Evolutionary conservation across 2,329 filamentous ascomycete species (phyloP).

Genomic region (Ophiostoma triangulosporum): DNA sequence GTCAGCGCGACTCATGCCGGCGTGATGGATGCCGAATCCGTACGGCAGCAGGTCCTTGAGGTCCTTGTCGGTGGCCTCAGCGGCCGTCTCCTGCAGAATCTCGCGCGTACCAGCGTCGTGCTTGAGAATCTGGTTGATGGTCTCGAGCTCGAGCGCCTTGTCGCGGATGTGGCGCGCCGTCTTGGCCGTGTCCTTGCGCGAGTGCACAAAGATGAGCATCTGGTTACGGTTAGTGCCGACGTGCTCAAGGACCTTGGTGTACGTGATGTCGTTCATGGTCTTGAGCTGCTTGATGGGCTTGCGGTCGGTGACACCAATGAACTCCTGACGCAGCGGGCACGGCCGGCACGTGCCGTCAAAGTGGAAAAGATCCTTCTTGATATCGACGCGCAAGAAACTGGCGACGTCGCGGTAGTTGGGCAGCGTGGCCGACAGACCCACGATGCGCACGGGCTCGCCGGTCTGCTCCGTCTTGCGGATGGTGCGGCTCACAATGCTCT

Average conservation of each 20-base stretch:
- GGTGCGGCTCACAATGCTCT: constrained; percentile 91
- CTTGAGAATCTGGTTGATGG: constrained; percentile 87
- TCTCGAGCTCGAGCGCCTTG: constrained; percentile 93
- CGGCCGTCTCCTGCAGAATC: constrained; percentile 73
- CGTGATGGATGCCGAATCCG: constrained; percentile 95
- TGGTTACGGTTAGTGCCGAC: constrained; percentile 88
- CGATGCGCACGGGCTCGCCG: constrained; percentile 78
- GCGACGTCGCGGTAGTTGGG: constrained; percentile 96
- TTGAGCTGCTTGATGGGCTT: constrained; percentile 98
- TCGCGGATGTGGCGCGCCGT: constrained; percentile 93
- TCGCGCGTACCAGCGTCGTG: constrained; percentile 86
- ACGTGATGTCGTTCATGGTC: constrained; percentile 98
- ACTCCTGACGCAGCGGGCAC: constrained; percentile 90
- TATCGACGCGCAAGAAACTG: constrained; percentile 84
- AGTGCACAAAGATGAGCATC: constrained; percentile 98
- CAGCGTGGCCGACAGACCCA: constrained; percentile 87
- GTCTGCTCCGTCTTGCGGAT: constrained; percentile 90
- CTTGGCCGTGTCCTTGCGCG: constrained; percentile 94
- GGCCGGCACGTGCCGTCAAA: constrained; percentile 91
- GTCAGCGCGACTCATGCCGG: constrained; percentile 92
- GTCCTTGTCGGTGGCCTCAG: constrained; percentile 69
- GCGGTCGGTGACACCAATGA: constrained; percentile 92
- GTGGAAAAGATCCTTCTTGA: constrained; percentile 77
- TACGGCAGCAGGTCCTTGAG: constrained; percentile 92
- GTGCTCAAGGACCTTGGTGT: constrained; percentile 93